Conservation (phyloP, 257 asterid genomes). For the Forsythia viridissima region DNA sequence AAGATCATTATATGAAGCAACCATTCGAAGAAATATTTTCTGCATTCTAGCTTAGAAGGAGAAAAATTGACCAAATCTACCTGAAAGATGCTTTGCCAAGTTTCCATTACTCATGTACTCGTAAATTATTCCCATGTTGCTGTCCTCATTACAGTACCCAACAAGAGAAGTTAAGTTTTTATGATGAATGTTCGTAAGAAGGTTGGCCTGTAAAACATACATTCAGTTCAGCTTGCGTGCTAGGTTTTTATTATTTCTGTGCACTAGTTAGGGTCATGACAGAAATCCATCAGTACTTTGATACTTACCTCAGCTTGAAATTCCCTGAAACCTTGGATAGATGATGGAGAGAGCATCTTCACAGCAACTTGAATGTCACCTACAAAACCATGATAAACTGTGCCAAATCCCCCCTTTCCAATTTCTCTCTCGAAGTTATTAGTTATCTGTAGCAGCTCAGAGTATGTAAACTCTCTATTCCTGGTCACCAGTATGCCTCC, state of each 20-base stretch:
- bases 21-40: neutral
- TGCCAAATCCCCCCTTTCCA: slow-evolving; percentile 56
- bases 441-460: slow-evolving; percentile 19
- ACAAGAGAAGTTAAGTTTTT: slow-evolving; percentile 34
- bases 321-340: slow-evolving; percentile 26
- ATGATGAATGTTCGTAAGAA: slow-evolving; percentile 48
- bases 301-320: slow-evolving; percentile 39
- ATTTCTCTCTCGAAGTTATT: slow-evolving; percentile 18
- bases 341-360: slow-evolving; percentile 34
- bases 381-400: slow-evolving; percentile 38
- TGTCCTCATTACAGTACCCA: slow-evolving; percentile 45
- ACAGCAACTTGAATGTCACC: slow-evolving; percentile 43
- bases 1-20: neutral
- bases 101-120: slow-evolving; percentile 49
- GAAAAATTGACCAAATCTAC: slow-evolving; percentile 14
- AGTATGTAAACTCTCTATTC: slow-evolving; percentile 21
- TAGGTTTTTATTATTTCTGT: neutral
- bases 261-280: no score
- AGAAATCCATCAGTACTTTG: neutral
- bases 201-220: slow-evolving; percentile 36
- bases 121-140: slow-evolving; percentile 38
- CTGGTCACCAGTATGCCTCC: neutral
- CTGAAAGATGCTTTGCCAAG: slow-evolving; percentile 37
- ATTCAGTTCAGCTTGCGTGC: neutral
- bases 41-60: neutral